Evolutionary conservation across 768 basidiomycete species (phyloP).

Genomic region (Pleurotus djamor): DNA sequence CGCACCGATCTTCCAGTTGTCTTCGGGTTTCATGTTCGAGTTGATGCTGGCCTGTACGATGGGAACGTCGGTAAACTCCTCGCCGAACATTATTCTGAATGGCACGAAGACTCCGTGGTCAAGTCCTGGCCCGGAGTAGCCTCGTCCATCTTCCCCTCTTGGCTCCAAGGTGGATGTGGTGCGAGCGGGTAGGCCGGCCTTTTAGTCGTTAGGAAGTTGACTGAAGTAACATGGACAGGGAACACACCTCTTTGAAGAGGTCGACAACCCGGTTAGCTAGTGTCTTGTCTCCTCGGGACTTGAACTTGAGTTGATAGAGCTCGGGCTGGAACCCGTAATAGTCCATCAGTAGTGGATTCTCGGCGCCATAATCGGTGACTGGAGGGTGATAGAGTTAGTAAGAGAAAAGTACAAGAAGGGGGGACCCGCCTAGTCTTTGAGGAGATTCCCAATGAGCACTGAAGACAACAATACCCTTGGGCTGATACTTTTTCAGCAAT

Average conservation of each 20-base stretch:
- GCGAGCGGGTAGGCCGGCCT: slow-evolving; percentile 57
- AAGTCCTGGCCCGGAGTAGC: slow-evolving; percentile 61
- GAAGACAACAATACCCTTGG: slow-evolving; percentile 79
- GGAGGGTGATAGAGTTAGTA: background rate
- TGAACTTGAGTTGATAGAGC: slow-evolving; percentile 64
- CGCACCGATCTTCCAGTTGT: slow-evolving; percentile 65
- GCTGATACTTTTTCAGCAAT: slow-evolving; percentile 67
- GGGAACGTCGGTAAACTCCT: slow-evolving; percentile 58
- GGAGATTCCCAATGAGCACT: slow-evolving; percentile 81
- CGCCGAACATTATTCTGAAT: slow-evolving; percentile 77
- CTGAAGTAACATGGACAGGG: background rate
- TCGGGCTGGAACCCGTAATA: slow-evolving; percentile 66
- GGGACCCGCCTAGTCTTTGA: slow-evolving; percentile 50
- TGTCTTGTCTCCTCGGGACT: slow-evolving; percentile 58
- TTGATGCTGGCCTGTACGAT: slow-evolving; percentile 74
- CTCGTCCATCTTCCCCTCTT: slow-evolving; percentile 66
- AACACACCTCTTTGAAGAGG: slow-evolving; percentile 48
- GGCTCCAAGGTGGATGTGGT: slow-evolving; percentile 45
- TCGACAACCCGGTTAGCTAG: slow-evolving; percentile 61
- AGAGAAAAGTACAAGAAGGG: background rate
- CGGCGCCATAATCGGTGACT: slow-evolving; percentile 79
- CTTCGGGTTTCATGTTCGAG: slow-evolving; percentile 51
- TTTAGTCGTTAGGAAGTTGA: background rate
- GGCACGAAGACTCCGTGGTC: slow-evolving; percentile 85
- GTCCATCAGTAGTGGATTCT: slow-evolving; percentile 74